Evolutionary conservation across 805 yeast species (phyloP).

Genomic region (Kodamaea sagamina): DNA sequence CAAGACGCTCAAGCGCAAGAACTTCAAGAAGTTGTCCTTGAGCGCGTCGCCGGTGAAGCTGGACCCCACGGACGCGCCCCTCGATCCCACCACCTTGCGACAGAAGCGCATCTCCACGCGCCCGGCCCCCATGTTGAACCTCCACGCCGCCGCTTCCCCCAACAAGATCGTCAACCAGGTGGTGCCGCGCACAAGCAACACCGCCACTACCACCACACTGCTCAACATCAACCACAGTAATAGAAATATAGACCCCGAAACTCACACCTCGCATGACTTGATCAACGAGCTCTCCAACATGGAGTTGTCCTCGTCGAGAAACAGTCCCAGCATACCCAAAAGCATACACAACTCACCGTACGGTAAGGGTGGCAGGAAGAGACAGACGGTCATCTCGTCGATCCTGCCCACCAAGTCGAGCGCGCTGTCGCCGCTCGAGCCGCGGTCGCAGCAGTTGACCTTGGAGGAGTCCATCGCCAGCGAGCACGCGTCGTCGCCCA

Average conservation of each 20-base stretch:
- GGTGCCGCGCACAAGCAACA: slow-evolving; percentile 3
- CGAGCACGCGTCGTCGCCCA: slow-evolving; percentile 26
- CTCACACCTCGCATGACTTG: slow-evolving; percentile 23
- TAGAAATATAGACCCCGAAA: slow-evolving; percentile 27
- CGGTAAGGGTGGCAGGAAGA: slow-evolving; percentile 23
- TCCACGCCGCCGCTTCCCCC: slow-evolving; percentile 10
- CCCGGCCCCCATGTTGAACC: slow-evolving; percentile 34
- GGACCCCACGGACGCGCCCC: slow-evolving; percentile 5
- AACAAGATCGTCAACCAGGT: slow-evolving; percentile 7
- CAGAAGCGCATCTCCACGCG: slow-evolving; percentile 25
- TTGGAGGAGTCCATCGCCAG: slow-evolving; percentile 13
- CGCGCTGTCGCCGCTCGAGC: slow-evolving; percentile 21
- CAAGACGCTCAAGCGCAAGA: slow-evolving; percentile 42
- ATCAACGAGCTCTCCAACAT: slow-evolving; percentile 31
- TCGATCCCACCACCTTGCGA: slow-evolving; percentile 17
- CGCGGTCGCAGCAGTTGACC: slow-evolving; percentile 6
- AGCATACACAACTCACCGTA: slow-evolving; percentile 5
- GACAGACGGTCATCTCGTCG: slow-evolving; percentile 45
- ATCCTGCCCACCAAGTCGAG: slow-evolving; percentile 43
- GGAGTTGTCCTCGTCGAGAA: slow-evolving; percentile 17
- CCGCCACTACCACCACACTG: slow-evolving; percentile 9
- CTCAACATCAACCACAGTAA: slow-evolving; percentile 20
- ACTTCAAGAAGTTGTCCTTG: slow-evolving; percentile 39
- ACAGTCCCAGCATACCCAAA: slow-evolving; percentile 9
- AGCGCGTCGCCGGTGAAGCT: slow-evolving; percentile 17